Percentiles rank a stretch among this genome's conserved stretches.
These are phyloP conservation scores for Annulohypoxylon moriforme DNA, from an alignment of 495 filamentous ascomycete genomes.

Conservation along the genomic window DNA sequence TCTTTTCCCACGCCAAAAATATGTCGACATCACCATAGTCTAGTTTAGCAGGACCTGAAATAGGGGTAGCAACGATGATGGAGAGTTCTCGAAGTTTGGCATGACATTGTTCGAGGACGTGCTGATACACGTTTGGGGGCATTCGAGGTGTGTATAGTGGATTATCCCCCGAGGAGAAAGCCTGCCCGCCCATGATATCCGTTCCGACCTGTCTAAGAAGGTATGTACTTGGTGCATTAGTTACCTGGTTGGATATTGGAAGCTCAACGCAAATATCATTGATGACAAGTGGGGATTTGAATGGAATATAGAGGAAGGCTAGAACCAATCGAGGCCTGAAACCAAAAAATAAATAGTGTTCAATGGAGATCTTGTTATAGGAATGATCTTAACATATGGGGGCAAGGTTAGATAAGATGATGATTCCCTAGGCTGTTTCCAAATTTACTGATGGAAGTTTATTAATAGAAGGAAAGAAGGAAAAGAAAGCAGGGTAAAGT, in stretches of 20 bases:
- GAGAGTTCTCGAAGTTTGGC: slow-evolving; percentile 59
- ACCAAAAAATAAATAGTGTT: too few relatives aligned
- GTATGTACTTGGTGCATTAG: not conserved
- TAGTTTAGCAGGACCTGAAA: slow-evolving; percentile 66
- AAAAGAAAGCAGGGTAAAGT: too few relatives aligned
- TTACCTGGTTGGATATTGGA: not conserved
- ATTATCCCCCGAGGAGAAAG: slow-evolving; percentile 59
- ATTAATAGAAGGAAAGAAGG: not conserved
- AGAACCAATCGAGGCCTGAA: not conserved
- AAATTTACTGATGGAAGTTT: not conserved
- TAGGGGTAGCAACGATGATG: slow-evolving; percentile 58
- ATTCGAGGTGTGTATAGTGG: slow-evolving; percentile 69
- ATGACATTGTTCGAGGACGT: slow-evolving; percentile 54
- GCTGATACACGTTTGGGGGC: slow-evolving; percentile 59
- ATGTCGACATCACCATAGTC: slow-evolving; percentile 72
- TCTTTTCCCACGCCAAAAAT: slow-evolving; percentile 58
- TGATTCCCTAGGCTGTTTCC: not conserved
- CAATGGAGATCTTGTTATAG: not conserved
- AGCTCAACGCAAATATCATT: not conserved
- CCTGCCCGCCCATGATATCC: slow-evolving; percentile 66
- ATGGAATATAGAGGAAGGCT: not conserved
- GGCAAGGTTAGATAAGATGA: not conserved
- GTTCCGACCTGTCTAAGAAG: not conserved
- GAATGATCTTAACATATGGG: too few relatives aligned
- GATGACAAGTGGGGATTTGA: not conserved